Evolutionary conservation across 345 rosid genomes (phyloP).

Genomic region (Eucalyptus marginata): DNA sequence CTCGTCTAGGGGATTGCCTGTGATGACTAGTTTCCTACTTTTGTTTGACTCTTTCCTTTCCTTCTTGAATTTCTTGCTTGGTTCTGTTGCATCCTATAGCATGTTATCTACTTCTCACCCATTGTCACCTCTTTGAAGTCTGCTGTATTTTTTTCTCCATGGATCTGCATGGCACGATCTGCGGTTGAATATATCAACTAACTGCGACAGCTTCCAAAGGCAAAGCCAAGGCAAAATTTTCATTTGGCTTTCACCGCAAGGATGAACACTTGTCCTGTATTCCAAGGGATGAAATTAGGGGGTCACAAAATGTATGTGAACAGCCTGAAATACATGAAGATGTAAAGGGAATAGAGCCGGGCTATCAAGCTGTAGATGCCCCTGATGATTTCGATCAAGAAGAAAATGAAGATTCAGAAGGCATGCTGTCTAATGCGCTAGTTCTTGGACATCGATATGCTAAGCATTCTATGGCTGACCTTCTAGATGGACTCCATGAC

Average conservation of each 20-base stretch:
- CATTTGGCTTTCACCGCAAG: constrained; percentile 26
- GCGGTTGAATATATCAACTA: background rate
- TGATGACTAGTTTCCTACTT: background rate
- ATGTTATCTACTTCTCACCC: background rate
- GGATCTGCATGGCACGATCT: background rate
- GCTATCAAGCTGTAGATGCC: constrained; percentile 11
- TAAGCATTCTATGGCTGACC: constrained; percentile 26
- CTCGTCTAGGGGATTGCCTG: background rate
- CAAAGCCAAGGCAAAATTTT: constrained; percentile 41
- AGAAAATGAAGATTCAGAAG: constrained; percentile 4
- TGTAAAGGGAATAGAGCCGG: constrained; percentile 1
- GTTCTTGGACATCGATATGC: background rate
- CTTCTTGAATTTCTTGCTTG: background rate
- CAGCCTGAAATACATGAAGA: constrained; percentile 14
- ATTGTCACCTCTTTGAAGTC: background rate
- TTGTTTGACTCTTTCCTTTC: background rate
- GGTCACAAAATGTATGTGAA: constrained; percentile 12
- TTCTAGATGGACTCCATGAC: constrained; percentile 34
- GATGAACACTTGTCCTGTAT: constrained; percentile 3
- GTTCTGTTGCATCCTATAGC: background rate
- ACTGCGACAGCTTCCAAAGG: constrained; percentile 27
- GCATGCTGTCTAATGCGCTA: constrained; percentile 3
- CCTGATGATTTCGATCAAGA: constrained; percentile 4
- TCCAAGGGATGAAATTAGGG: background rate
- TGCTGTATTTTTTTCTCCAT: background rate